Conservation (phyloP, 225 moss, liverwort and hornwort species). For the Marchantia paleacea region DNA sequence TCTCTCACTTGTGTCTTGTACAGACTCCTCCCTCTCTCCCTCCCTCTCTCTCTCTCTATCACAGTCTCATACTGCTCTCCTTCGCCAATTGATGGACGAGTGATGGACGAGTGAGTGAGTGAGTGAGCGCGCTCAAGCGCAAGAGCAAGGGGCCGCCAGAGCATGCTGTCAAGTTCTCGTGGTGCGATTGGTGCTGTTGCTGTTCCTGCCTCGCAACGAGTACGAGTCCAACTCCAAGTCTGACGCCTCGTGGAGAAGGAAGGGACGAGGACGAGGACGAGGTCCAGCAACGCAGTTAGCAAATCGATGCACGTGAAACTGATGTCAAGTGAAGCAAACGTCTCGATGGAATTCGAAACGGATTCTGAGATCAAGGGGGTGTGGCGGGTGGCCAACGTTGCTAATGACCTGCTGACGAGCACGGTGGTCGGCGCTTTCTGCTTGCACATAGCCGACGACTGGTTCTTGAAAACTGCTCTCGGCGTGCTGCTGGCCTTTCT, state of each 20-base stretch:
- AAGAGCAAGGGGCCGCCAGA: slow-evolving; percentile 7
- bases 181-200: not conserved
- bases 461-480: slow-evolving; percentile 16
- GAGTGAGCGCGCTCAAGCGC: not conserved
- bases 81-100: not conserved
- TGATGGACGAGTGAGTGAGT: not conserved
- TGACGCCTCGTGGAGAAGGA: not conserved
- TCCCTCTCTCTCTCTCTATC: not conserved
- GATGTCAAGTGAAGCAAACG: not conserved
- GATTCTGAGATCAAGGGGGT: slow-evolving; percentile 7
- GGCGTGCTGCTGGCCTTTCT: slow-evolving; percentile 13
- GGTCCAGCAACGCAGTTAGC: not conserved
- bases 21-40: not conserved
- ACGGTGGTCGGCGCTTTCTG: slow-evolving; percentile 21
- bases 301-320: slow-evolving; percentile 5
- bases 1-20: not conserved
- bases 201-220: slow-evolving; percentile 2
- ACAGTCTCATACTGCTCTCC: not conserved
- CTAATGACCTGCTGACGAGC: slow-evolving; percentile 14
- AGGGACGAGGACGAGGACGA: not conserved
- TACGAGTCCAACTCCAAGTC: not conserved
- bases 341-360: slow-evolving; percentile 12
- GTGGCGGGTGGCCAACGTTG: slow-evolving; percentile 9
- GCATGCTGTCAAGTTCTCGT: slow-evolving; percentile 16
- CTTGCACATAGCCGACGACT: slow-evolving; percentile 12